These are phyloP conservation scores for Gossypium herbaceum DNA, from an alignment of 345 rosid genomes.

Conservation along the genomic window DNA sequence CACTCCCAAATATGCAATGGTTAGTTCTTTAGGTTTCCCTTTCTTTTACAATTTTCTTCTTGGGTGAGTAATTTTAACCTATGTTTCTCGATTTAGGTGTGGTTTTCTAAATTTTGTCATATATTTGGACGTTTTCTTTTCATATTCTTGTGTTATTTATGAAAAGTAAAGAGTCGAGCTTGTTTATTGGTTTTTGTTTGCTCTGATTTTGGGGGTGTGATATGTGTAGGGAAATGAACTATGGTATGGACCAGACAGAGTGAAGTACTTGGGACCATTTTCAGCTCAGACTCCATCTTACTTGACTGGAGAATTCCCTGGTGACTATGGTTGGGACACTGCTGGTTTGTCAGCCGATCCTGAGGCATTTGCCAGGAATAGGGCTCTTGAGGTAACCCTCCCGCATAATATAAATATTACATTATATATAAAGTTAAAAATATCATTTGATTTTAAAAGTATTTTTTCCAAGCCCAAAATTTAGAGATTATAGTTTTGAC, in stretches of 20 bases:
- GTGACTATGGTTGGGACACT: slow-evolving; percentile 98
- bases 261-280: slow-evolving; percentile 95
- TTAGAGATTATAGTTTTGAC: no score
- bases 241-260: slow-evolving; percentile 99
- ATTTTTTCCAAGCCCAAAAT: no score
- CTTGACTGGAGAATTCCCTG: slow-evolving; percentile 91
- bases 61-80: not conserved
- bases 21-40: slow-evolving; percentile 9
- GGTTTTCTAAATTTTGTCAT: no score
- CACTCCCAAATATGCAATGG: slow-evolving; percentile 72
- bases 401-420: not conserved
- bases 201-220: not conserved
- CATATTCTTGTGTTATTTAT: no score
- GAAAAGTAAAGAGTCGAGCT: no score
- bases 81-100: not conserved
- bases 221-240: slow-evolving; percentile 56
- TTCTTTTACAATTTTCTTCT: not conserved
- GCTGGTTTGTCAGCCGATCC: slow-evolving; percentile 97
- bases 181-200: not conserved
- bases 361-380: slow-evolving; percentile 92
- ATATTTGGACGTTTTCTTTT: no score
- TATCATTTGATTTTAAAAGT: no score
- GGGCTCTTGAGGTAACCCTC: slow-evolving; percentile 83
- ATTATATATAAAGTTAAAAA: no score
- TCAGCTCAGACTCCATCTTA: slow-evolving; percentile 96